Base-by-base conservation (phyloP, 129 eudicot species). In the Lactuca sativa region DNA sequence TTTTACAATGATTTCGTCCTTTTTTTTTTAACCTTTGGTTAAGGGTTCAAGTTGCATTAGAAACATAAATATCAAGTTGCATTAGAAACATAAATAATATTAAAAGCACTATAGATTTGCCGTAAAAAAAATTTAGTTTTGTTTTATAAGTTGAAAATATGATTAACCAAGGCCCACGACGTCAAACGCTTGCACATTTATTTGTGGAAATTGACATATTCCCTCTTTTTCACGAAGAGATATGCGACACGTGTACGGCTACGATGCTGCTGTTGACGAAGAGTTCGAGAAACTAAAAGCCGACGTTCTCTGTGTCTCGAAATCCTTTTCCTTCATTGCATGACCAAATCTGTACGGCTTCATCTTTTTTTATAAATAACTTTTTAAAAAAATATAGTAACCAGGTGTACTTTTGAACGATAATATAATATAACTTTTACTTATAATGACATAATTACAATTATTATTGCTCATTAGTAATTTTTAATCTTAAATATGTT, bases 341-440 rank as follows among this genome's bases (percentile, higher is more conserved):
- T 68, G 65, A 52, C 41, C 75, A 48, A 69, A 76, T 76, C 75
- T 53, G 80, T 76, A 76, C 80, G 80, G 70, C 40, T 34, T 52
- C 51, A 5, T 6, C 64, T 25, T 37, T 55, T 34, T 36, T 33
- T 40, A 2, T 6, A 34, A 38, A 38, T 5, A 38, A 38, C 4
- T 40, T 40, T 40, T 5, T 7, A 0, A 4, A 5, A 4, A 40
- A 6, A 40, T 40, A 40, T 40, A 40, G 44, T 7, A 40, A 40
- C 44, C 44, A 2, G 9, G 44, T 40, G 44, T 7, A 40, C 44
- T 40, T 40, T 40, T 40, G 0, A 40, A 40, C 7, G 8, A 40
- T 40, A 40, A 40, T 40, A 40, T 40, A 5, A 40, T 40, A 40
- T 1, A 40, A 7, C 7, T 40, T 40, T 7, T 40, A 6, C 44